Conservation (phyloP, 202 grass and related monocot species). For the Schoenoplectus triqueter region DNA sequence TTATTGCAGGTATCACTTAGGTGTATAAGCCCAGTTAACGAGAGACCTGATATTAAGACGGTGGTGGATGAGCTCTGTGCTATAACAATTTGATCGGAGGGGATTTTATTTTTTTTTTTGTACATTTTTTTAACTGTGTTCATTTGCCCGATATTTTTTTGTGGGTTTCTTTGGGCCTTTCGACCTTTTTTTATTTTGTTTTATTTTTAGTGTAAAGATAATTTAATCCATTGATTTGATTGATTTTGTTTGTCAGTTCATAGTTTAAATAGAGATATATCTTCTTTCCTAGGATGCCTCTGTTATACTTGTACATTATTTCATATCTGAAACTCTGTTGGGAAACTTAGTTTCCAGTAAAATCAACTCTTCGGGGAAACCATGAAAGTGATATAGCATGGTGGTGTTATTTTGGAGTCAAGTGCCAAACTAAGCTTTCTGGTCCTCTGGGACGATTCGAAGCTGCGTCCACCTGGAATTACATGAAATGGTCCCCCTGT, state of each 20-base stretch:
- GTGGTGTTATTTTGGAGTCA: background rate
- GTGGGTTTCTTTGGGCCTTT: conserved; percentile 82
- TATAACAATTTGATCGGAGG: conserved; percentile 82
- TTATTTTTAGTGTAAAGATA: conserved; percentile 95
- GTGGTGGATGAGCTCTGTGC: conserved; percentile 82
- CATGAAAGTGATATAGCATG: background rate
- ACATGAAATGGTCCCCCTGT: background rate
- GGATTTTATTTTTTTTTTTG: conserved; percentile 48
- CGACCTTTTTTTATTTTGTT: conserved; percentile 69
- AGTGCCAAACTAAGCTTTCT: background rate
- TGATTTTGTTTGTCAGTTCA: conserved; percentile 45
- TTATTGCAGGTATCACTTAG: conserved; percentile 77
- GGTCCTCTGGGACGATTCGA: too few species aligned
- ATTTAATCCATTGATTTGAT: conserved; percentile 98
- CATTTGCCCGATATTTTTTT: conserved; percentile 54
- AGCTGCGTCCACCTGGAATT: background rate
- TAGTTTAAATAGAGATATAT: conserved; percentile 37
- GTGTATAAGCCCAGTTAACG: conserved; percentile 93
- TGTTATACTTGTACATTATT: background rate
- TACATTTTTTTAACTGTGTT: conserved; percentile 53
- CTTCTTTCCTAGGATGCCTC: background rate
- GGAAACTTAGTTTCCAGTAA: background rate
- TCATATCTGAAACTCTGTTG: background rate
- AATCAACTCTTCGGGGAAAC: background rate
- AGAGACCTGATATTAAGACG: conserved; percentile 97